These are phyloP conservation scores for Batrachochytrium dendrobatidis DNA, from an alignment of 371 early-diverging fungal genomes.

Conservation along the genomic window DNA sequence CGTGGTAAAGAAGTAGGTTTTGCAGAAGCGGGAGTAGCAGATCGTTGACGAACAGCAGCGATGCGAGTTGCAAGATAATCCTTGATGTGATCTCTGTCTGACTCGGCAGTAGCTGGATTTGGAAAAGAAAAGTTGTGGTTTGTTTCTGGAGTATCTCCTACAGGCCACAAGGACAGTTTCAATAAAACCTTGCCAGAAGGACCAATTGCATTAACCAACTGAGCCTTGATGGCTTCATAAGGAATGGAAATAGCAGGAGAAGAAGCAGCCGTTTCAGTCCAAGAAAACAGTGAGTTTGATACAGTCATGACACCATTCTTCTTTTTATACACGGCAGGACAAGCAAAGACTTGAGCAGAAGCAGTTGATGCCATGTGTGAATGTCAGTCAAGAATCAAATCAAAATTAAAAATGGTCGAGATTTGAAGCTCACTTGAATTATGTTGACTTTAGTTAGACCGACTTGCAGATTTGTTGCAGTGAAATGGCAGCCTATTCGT, in stretches of 20 bases:
- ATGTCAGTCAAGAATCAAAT: no score
- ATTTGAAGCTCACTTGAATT: no score
- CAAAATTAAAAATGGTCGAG: no score
- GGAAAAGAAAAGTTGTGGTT: neutral
- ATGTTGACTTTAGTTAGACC: no score
- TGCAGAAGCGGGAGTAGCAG: neutral
- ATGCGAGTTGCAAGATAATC: neutral
- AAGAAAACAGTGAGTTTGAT: neutral
- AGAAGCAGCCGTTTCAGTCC: neutral
- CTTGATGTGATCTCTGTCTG: neutral
- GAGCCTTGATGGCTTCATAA: neutral
- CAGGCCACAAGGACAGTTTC: neutral
- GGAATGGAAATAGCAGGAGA: neutral
- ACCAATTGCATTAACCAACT: neutral
- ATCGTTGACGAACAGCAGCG: neutral
- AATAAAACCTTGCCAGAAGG: conserved; percentile 1
- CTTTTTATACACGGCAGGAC: neutral
- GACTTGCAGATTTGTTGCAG: no score
- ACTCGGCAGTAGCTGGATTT: neutral
- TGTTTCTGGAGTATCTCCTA: neutral
- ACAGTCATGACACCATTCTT: neutral
- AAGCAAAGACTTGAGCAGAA: neutral
- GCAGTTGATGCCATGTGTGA: no score
- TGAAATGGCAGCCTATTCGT: no score
- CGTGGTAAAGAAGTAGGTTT: neutral